phyloP scores from a whole-genome alignment of 2,329 filamentous ascomycete genomes.

The Corniculantispora saksenae region DNA sequence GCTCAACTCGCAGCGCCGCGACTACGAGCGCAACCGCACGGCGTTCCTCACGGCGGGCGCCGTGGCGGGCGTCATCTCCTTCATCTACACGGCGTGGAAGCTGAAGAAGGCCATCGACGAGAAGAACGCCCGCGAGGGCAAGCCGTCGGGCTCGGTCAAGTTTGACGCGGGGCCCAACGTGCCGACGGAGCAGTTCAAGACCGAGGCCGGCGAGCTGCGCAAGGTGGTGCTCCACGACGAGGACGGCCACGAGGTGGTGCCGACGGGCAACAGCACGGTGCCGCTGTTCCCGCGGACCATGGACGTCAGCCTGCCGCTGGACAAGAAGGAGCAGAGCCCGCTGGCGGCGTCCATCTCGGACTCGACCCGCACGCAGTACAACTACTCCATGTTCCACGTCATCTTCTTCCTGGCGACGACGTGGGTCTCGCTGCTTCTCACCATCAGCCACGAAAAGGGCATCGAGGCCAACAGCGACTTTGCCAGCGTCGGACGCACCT shows the following conservation, averaged over 20 bases:
- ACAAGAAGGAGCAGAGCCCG: conserved; percentile 30
- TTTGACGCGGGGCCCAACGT: conserved; percentile 36
- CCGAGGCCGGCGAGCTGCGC: conserved; percentile 51
- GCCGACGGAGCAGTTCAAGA: conserved; percentile 48
- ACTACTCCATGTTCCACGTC: conserved; percentile 91
- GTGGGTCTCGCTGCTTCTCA: conserved; percentile 90
- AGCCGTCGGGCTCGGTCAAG: conserved; percentile 41
- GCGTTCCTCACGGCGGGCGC: conserved; percentile 54
- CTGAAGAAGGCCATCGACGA: conserved; percentile 44
- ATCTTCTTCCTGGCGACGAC: conserved; percentile 96
- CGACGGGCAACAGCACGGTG: conserved; percentile 79
- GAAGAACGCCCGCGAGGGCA: conserved; percentile 36
- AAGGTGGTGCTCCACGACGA: conserved; percentile 65
- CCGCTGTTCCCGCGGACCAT: conserved; percentile 77
- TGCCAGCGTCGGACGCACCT: conserved; percentile 88
- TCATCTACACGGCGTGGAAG: conserved; percentile 54
- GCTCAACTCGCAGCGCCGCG: conserved; percentile 46
- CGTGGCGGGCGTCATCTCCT: conserved; percentile 50
- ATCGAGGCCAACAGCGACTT: conserved; percentile 68
- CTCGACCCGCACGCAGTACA: conserved; percentile 68
- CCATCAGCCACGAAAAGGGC: conserved; percentile 69
- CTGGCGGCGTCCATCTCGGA: conserved; percentile 39
- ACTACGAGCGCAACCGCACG: conserved; percentile 53
- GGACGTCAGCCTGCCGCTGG: conserved; percentile 51
- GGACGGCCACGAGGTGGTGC: conserved; percentile 72